phyloP scores from a whole-genome alignment of 1,139 yeast genomes.

The Saccharomyces hybrid region DNA sequence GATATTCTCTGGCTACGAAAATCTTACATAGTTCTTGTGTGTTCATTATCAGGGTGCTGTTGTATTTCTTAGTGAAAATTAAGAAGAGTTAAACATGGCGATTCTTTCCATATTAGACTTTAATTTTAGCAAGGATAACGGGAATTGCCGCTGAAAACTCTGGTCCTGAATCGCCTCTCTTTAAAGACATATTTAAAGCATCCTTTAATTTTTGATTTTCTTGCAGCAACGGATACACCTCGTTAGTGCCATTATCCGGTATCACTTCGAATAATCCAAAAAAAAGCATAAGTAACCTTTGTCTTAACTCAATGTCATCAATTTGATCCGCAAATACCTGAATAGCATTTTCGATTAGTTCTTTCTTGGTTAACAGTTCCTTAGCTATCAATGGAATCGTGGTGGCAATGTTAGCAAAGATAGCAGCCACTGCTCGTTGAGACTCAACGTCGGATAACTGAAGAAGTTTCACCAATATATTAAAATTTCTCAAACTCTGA shows the following conservation, averaged over 20 bases:
- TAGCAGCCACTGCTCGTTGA: slow-evolving; percentile 31
- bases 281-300: slow-evolving; percentile 24
- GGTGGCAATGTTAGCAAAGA: slow-evolving; percentile 28
- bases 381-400: slow-evolving; percentile 28
- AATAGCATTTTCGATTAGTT: slow-evolving; percentile 19
- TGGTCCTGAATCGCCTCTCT: slow-evolving; percentile 3
- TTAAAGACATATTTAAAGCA: slow-evolving; percentile 7
- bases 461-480: slow-evolving; percentile 24
- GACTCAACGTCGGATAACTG: slow-evolving; percentile 26
- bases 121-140: not conserved
- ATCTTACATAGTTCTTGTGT: not conserved
- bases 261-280: slow-evolving; percentile 21
- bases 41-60: not conserved
- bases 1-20: not conserved
- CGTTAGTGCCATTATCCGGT: slow-evolving; percentile 8
- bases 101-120: not conserved
- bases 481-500: slow-evolving; percentile 26
- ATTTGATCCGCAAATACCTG: slow-evolving; percentile 20
- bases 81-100: not conserved
- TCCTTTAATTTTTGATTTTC: slow-evolving; percentile 9
- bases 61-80: not conserved
- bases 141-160: slow-evolving; percentile 13
- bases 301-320: slow-evolving; percentile 22
- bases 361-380: slow-evolving; percentile 19
- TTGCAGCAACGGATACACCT: slow-evolving; percentile 5